Evolutionary conservation across 345 rosid genomes (phyloP), one percentile per base, ranked within the genome.

Genomic region (Eucalyptus camaldulensis): DNA sequence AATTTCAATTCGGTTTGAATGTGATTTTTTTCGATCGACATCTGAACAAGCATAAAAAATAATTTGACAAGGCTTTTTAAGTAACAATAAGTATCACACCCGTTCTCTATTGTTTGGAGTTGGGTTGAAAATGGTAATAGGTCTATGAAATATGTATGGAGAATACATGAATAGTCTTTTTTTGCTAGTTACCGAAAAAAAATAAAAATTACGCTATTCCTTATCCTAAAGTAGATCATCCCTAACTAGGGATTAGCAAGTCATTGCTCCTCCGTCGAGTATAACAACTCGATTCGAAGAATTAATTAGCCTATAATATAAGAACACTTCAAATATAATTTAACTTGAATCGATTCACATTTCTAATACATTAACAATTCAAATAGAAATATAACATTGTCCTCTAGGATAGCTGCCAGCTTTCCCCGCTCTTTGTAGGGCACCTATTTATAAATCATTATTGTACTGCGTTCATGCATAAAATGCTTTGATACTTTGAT

Each of bases 11-110:
- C 1, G 0, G 0, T 40, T 10, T 2, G 9, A 13, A 40, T 3
- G 9, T 40, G 9, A 25, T 40, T 76, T 22, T 5, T 76, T 44
- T 21, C 6, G 3, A 13, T 11, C 1, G 5, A 40, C 8, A 22
- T 25, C 5, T 11, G 5, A 10, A 0, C 24, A 76, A 22, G 16
- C 29, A 21, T 21, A 40, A 13, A 76, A 10, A 40, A 1, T 0
- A 21, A 0, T 37, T 4, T 22, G 8, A 37, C 8, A 4, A 0
- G 3, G 4, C 47, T 40, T 21, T 21, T 76, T 13, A 0, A 10
- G 2, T 44, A 40, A 3, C 45, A 10, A 37, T 5, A 6, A 37
- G 3, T 13, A 40, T 5, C 9, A 6, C 47, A 1, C 8, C 47
- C 5, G 1, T 40, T 76, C 3, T 76, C 14, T 37, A 7, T 6